These are phyloP conservation scores for Fusarium armeniacum DNA, from an alignment of 2,329 filamentous ascomycete genomes.

Conservation along the genomic window DNA sequence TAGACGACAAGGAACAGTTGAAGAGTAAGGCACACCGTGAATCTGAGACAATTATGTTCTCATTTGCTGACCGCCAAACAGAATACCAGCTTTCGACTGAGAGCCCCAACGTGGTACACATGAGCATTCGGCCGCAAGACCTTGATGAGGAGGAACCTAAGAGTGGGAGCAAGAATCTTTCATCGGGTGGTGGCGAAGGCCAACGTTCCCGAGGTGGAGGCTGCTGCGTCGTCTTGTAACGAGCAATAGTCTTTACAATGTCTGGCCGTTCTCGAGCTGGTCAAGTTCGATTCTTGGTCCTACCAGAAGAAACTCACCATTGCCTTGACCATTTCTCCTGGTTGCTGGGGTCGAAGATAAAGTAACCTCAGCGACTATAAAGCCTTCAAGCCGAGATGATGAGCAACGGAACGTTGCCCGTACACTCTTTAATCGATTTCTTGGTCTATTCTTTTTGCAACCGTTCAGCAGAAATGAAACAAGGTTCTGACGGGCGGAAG, in stretches of 20 bases:
- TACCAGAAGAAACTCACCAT: slow-evolving; percentile 21
- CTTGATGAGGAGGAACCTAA: slow-evolving; percentile 85
- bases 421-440: slow-evolving; percentile 42
- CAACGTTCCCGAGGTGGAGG: slow-evolving; percentile 58
- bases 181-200: slow-evolving; percentile 59
- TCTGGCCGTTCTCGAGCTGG: slow-evolving; percentile 18
- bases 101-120: slow-evolving; percentile 88
- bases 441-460: slow-evolving; percentile 42
- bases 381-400: slow-evolving; percentile 5
- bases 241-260: slow-evolving; percentile 9
- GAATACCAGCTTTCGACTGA: slow-evolving; percentile 84
- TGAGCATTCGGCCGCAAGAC: slow-evolving; percentile 91
- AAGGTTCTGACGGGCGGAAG: slow-evolving; percentile 44
- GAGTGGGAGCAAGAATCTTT: slow-evolving; percentile 68
- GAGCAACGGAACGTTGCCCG: slow-evolving; percentile 16
- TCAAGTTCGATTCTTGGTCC: slow-evolving; percentile 9
- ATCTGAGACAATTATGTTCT: slow-evolving; percentile 4
- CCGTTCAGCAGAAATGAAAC: slow-evolving; percentile 45
- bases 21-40: slow-evolving; percentile 73
- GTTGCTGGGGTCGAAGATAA: slow-evolving; percentile 20
- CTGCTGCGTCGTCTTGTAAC: slow-evolving; percentile 67
- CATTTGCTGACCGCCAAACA: slow-evolving; percentile 56
- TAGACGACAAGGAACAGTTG: slow-evolving; percentile 88
- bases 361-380: slow-evolving; percentile 11
- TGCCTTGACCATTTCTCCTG: slow-evolving; percentile 10